Evolutionary conservation across 2,329 filamentous ascomycete species (phyloP), one percentile per base, ranked within the genome.

Genomic region (Orbilia brochopaga): DNA sequence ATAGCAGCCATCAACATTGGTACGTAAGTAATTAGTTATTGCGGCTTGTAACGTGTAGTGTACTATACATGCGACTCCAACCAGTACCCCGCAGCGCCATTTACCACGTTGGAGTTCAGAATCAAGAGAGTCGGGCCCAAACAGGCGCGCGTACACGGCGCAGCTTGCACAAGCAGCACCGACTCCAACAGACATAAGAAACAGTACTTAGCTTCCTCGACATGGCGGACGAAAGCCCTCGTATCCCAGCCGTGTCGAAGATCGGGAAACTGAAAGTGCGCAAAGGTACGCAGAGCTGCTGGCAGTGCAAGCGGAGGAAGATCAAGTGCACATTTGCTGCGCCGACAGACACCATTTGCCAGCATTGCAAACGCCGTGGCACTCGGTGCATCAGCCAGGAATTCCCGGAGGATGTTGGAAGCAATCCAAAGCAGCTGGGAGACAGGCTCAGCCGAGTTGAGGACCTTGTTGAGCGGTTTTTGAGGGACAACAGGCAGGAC

Each of bases 271-370:
- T 81, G 40, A 84, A 81, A 66, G 23, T 84, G 21, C 82, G 83
- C 21, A 86, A 85, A 59, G 85, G 85, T n/a, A 86, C 85, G 0
- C 80, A 78, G 27, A 85, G 83, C 63, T 86, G 85, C 76, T 86
- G 84, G 84, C 84, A 85, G 74, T 86, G 85, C 80, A 84, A 84
- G 77, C 80, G 83, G 56, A 81, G 84, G 23, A 86, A 86, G 78
- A 80, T 83, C 3, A 79, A 80, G 1, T 86, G 85, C 75, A 81
- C 79, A 15, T 83, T 83, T 67, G 76, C 78, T 10, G 75, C 79
- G 2, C 75, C 79, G 2, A 74, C 78, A 1, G 79, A 81, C 3
- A 64, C 77, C 2, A 74, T 81, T 1, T 86, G 84, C 65, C 77
- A 80, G 30, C 80, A 79, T 1, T 86, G 84, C 73, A 77, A 78